Evolutionary conservation across 2,329 filamentous ascomycete species (phyloP), one percentile per base, ranked within the genome.

Genomic region (Phaeoacremonium minimum): DNA sequence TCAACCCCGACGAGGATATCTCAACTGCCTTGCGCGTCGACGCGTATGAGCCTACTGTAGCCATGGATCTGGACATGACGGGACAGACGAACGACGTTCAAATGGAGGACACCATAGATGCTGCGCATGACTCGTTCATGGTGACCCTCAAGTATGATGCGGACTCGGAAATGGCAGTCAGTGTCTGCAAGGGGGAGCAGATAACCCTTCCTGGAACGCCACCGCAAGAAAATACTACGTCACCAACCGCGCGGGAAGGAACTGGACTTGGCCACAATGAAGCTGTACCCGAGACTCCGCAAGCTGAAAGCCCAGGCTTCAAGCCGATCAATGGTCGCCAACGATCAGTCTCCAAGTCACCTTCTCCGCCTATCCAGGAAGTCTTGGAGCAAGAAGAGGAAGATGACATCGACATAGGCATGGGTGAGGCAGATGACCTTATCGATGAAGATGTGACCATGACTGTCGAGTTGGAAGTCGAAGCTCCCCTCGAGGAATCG

Each of bases 321-420:
- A 52, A 46, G 2, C 49, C 49, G 8, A 52, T 52, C 38, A 51
- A 52, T 12, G 36, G 32, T 2, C 42, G 43, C 2, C 44, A 45
- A n/a, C 32, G 34, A 14, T 46, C 47, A 4, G 26, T 28, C 15
- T 15, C 15, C 6, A 37, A 22, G n/a, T 18, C 18, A 7, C 26
- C n/a, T n/a, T 32, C 35, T 15, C 45, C 48, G 4, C 36, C 37
- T 13, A 17, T 17, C 15, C 19, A 33, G 15, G 18, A 26, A 13
- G 13, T 18, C 8, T 14, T 16, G 7, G n/a, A 32, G 6, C 30
- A 8, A 17, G 30, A 32, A 7, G 29, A 37, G 13, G 30, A 32
- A 7, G 29, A 37, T 16, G 35, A 32, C 18, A 37, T 37, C 16
- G 35, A 14, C n/a, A n/a, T 32, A 14, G 28, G 18, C 12, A 26